Conservation (phyloP, 2,329 filamentous ascomycete species). For the Volutella citrinella region DNA sequence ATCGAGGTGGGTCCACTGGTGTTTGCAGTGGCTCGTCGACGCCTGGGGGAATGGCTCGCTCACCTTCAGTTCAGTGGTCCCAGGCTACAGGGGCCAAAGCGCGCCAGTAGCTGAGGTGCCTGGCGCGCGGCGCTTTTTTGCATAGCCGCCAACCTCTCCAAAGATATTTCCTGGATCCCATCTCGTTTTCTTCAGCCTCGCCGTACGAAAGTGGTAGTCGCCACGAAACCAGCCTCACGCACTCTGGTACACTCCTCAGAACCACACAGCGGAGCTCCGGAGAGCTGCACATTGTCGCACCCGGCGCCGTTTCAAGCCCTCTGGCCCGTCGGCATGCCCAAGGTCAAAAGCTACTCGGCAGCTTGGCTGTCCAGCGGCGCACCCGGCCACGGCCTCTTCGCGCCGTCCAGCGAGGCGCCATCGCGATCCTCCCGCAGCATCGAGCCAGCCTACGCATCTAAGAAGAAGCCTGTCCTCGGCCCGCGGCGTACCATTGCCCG, state of each 20-base stretch:
- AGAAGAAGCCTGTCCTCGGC: constrained; percentile 43
- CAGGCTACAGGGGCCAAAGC: too few relatives aligned
- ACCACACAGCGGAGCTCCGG: constrained; percentile 9
- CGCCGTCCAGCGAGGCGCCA: constrained; percentile 40
- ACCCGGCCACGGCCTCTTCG: constrained; percentile 77
- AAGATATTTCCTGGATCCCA: too few relatives aligned
- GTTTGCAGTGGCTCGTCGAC: constrained; percentile 1
- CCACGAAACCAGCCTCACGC: too few relatives aligned
- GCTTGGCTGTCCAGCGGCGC: constrained; percentile 79
- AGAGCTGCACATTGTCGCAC: constrained; percentile 11
- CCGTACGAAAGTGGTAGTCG: too few relatives aligned
- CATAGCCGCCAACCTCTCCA: constrained; percentile 12
- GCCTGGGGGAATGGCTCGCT: too few relatives aligned
- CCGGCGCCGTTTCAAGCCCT: constrained; percentile 3
- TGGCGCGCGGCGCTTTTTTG: constrained; percentile 7
- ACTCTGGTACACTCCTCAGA: neutral
- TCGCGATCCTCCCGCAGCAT: constrained; percentile 38
- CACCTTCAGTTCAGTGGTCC: too few relatives aligned
- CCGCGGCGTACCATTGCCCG: constrained; percentile 70
- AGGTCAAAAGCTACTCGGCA: constrained; percentile 80
- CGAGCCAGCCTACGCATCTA: constrained; percentile 38
- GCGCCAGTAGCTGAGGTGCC: too few relatives aligned
- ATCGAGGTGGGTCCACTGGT: constrained; percentile 6
- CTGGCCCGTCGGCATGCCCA: constrained; percentile 62
- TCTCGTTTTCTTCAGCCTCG: constrained; percentile 7